Evolutionary conservation across 2,329 filamentous ascomycete species (phyloP), one percentile per base, ranked within the genome.

Genomic region (Coniella vitis): DNA sequence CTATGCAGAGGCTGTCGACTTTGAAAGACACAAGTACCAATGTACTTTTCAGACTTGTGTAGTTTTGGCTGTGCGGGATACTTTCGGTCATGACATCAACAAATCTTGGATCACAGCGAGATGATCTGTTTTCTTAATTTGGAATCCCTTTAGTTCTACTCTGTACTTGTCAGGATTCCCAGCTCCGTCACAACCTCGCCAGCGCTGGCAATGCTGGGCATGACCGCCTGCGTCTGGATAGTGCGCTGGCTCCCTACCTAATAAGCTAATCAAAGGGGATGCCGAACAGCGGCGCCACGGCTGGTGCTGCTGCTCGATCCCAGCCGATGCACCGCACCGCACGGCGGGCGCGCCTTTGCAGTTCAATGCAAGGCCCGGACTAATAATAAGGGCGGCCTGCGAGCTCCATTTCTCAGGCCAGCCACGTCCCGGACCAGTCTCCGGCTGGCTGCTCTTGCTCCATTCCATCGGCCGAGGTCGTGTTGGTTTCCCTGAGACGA

Each of bases 371-470:
- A 29, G 34, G 17, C 8, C 16, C 9, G 7, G 36, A 20, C 44
- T 38, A 35, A 47, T 38, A 32, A 46, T 35, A 35, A 47, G 37
- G 45, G 39, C 39, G 44, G 45, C 36, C 29, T 39, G 34, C 34
- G 19, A 40, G 14, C 37, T 35, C 29, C 29, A 19, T 25, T 21
- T 35, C 17, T 35, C 36, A 39, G 19, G 25, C 22, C 44, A 38
- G 17, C 22, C 44, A 19, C 36, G 25, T 3, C 45, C 29, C 37
- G 19, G 36, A 22, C 16, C 38, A 21, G 4, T 12, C 37, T 22
- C 32, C 16, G 31, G 13, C 8, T 44, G 17, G 40, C 29, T 43
- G 29, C 16, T 19, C 25, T 14, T 38, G 19, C 13, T 38, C 14
- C 43, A 22, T 45, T 29, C 42, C 42, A 25, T 35, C 32, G 22